These are phyloP conservation scores for Naganishia liquefaciens DNA, from an alignment of 1,284 basidiomycete species.

Conservation along the genomic window DNA sequence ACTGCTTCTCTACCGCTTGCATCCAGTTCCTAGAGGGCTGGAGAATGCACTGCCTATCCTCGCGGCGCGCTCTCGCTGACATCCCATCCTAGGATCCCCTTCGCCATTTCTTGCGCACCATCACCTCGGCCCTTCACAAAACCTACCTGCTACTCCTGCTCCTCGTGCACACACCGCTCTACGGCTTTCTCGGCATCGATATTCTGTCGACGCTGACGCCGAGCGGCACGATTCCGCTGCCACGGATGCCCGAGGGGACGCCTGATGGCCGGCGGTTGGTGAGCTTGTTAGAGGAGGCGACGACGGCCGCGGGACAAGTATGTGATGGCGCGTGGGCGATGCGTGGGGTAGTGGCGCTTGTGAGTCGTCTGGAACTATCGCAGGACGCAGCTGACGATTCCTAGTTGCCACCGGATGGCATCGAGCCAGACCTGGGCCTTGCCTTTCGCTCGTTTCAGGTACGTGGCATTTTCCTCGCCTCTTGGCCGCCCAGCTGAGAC, in stretches of 20 bases:
- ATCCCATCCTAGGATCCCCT: not conserved
- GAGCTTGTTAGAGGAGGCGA: conserved; percentile 71
- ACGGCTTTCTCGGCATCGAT: conserved; percentile 23
- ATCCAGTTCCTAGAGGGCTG: not conserved
- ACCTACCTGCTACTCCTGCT: conserved; percentile 19
- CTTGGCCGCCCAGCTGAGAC: not conserved
- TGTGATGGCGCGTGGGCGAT: conserved; percentile 72
- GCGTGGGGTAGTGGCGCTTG: conserved; percentile 70
- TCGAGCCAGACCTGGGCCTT: conserved; percentile 43
- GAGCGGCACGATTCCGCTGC: conserved; percentile 4
- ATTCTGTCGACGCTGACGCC: conserved; percentile 6
- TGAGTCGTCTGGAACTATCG: conserved; percentile 50
- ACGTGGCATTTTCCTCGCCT: conserved; percentile 4
- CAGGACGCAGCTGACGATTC: not conserved
- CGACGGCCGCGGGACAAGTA: not conserved
- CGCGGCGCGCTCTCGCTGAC: not conserved
- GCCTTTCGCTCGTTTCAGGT: conserved; percentile 45
- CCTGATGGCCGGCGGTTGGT: conserved; percentile 68
- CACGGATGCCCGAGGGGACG: conserved; percentile 24
- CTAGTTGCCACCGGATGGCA: conserved; percentile 50
- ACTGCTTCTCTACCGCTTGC: no score
- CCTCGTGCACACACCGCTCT: conserved; percentile 8
- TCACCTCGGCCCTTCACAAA: conserved; percentile 1
- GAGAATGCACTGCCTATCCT: not conserved
- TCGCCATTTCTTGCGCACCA: not conserved